A percentile compares a stretch with the other conserved stretches of the same genome.
Conservation (phyloP, 331 rosid species). For the Acacia pycnantha region DNA sequence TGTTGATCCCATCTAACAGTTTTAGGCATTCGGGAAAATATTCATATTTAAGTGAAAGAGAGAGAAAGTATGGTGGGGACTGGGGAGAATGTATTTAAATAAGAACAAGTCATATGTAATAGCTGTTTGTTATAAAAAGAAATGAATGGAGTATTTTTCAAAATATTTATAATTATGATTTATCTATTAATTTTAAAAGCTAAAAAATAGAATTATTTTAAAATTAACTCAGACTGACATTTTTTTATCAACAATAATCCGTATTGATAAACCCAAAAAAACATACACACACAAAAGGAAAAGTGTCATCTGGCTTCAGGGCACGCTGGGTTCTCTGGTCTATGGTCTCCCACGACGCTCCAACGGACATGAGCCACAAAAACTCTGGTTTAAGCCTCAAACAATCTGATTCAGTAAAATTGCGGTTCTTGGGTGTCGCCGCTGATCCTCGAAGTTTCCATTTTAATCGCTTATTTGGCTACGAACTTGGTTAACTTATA, state of each 20-base stretch:
- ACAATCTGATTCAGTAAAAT: neutral
- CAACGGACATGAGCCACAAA: constrained; percentile 44
- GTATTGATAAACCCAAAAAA: neutral
- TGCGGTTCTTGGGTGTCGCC: neutral
- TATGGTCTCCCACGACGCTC: constrained; percentile 59
- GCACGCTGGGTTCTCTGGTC: constrained; percentile 25
- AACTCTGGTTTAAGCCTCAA: constrained; percentile 14
- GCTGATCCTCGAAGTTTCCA: constrained; percentile 15
- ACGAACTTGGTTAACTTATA: neutral
- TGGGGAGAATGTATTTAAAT: no score
- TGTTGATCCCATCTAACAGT: no score
- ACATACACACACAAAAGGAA: neutral
- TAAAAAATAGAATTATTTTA: no score
- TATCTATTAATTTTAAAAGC: no score
- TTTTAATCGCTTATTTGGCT: neutral
- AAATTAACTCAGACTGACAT: neutral
- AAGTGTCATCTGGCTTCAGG: neutral
- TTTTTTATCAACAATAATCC: neutral
- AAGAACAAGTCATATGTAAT: no score
- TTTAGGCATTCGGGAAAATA: no score
- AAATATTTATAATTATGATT: no score
- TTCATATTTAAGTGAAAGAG: no score
- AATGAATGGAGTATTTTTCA: no score
- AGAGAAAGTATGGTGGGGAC: no score
- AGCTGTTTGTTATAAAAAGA: no score